phyloP scores from a whole-genome alignment of 2,329 filamentous ascomycete species.

The Epichloe elymi region DNA sequence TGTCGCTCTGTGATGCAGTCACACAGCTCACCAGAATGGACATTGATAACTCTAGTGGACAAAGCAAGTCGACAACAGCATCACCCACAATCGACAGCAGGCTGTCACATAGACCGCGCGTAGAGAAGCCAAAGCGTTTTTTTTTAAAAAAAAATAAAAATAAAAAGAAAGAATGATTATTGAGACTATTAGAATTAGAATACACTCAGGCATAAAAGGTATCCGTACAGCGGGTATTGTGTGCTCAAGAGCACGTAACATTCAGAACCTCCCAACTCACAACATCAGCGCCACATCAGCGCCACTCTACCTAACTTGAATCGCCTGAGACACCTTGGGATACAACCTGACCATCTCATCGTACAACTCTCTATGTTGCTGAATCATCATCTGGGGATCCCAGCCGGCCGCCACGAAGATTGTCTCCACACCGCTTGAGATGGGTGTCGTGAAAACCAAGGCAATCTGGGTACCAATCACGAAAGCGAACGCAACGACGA shows the following conservation, averaged over 20 bases:
- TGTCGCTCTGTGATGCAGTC: too few species aligned
- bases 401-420: constrained; percentile 72
- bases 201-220: neutral
- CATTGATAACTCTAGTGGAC: too few species aligned
- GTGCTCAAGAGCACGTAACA: neutral
- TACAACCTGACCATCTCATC: constrained; percentile 68
- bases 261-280: neutral
- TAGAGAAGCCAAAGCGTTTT: too few species aligned
- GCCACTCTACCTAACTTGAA: constrained; percentile 26
- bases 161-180: neutral
- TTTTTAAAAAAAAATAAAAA: neutral
- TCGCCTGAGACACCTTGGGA: constrained; percentile 67
- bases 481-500: constrained; percentile 76
- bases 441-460: constrained; percentile 77
- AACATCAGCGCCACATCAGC: too few species aligned
- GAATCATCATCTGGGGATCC: constrained; percentile 64
- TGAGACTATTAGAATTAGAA: neutral
- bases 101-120: too few species aligned
- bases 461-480: constrained; percentile 82
- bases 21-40: too few species aligned
- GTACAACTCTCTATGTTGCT: constrained; percentile 74
- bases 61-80: too few species aligned
- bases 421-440: constrained; percentile 80
- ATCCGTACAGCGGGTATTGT: neutral
- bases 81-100: too few species aligned